Evolutionary conservation across 2,329 filamentous ascomycete species (phyloP).

Genomic region (Harringtonia lauricola): DNA sequence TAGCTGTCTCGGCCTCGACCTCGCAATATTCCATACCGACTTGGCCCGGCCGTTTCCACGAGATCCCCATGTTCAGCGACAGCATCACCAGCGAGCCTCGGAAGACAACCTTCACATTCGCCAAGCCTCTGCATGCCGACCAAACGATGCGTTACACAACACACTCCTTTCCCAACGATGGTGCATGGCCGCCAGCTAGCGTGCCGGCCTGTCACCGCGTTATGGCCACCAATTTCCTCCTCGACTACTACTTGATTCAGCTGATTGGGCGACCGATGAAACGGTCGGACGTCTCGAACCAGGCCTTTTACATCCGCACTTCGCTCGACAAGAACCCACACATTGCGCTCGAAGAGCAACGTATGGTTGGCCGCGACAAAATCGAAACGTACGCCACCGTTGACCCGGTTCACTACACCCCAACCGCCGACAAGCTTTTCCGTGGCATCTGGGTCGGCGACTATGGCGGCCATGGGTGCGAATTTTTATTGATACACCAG

Average conservation of each 20-base stretch:
- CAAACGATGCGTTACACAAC: conserved; percentile 19
- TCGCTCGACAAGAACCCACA: conserved; percentile 52
- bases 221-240: conserved; percentile 19
- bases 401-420: conserved; percentile 64
- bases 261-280: conserved; percentile 29
- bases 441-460: conserved; percentile 90
- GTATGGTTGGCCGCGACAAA: conserved; percentile 24
- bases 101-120: conserved; percentile 58
- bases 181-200: conserved; percentile 65
- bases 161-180: conserved; percentile 30
- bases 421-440: conserved; percentile 69
- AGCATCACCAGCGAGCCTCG: conserved; percentile 24
- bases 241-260: conserved; percentile 16
- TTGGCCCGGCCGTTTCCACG: conserved; percentile 30
- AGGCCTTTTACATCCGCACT: conserved; percentile 61
- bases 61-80: conserved; percentile 41
- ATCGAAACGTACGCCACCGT: conserved; percentile 60
- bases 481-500: conserved; percentile 77
- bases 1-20: too few relatives aligned
- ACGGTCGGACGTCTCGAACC: conserved; percentile 52
- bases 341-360: conserved; percentile 7
- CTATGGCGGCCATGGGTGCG: conserved; percentile 77
- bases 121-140: conserved; percentile 34
- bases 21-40: too few relatives aligned
- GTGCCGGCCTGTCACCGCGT: conserved; percentile 54